Evolutionary conservation across 225 moss, liverwort and hornwort genomes (phyloP), one percentile per base, ranked within the genome.

Genomic region (Rhytidiadelphus loreus): DNA sequence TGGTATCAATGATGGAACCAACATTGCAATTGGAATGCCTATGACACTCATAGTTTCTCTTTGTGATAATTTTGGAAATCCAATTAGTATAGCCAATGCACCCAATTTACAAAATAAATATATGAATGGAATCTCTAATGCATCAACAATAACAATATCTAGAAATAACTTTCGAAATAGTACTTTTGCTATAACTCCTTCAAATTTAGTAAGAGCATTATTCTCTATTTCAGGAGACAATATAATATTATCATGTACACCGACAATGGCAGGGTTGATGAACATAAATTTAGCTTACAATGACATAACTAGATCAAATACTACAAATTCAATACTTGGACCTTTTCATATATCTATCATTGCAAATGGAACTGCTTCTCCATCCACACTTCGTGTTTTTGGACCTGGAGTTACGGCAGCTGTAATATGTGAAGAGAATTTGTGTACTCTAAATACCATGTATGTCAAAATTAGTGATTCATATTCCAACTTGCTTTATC

Each of bases 41-140:
- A 89, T 90, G 68, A 87, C 73, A 59, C 73, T 93, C 0, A 91
- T 56, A 73, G 86, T 93, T 44, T 84, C 52, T 70, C 66, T 92
- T 50, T 87, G 89, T 80, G 92, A 95, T 82, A 81, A 77, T 39
- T 95, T 95, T 88, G 91, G 89, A 83, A 95, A 95, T 77, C 91
- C 83, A 22, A 29, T 91, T 58, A 90, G 65, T 55, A 39, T 93
- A 25, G 28, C 83, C 11, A 80, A 89, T 60, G 77, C 73, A 59
- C 84, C 85, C 4, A 82, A 69, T 35, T 37, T 95, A 77, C 85
- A 74, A 73, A 83, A 55, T n/a, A 86, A 92, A 64, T 88, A 90
- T 59, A 88, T 90, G 46, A 90, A 90, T 56, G 89, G 75, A 35
- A 74, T 76, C 32, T 89, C 88, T 80, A 89, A 84, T 88, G 89